These are phyloP conservation scores for Cyclostephanos tholiformis DNA, from an alignment of 108 stramenopile species.

Conservation along the genomic window DNA sequence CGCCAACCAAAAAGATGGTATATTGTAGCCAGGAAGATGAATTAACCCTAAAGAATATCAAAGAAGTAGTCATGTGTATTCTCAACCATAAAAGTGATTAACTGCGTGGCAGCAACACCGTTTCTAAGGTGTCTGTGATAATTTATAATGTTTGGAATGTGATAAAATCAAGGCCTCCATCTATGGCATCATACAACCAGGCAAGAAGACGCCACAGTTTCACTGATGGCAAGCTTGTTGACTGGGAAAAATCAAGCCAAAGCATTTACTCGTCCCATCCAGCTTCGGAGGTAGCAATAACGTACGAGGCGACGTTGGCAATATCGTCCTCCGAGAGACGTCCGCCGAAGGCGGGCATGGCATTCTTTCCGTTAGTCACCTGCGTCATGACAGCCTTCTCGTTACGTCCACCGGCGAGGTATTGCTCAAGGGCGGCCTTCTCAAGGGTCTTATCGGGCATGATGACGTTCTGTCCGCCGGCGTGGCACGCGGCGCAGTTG, in stretches of 20 bases:
- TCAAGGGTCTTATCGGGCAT: slow-evolving; percentile 93
- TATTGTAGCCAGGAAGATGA: too few species aligned
- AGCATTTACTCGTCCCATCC: slow-evolving; percentile 74
- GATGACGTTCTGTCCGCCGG: slow-evolving; percentile 94
- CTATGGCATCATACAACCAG: not conserved
- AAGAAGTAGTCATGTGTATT: slow-evolving; percentile 3
- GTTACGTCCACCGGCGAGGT: slow-evolving; percentile 86
- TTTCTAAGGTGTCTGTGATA: slow-evolving; percentile 6
- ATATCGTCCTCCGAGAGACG: slow-evolving; percentile 90
- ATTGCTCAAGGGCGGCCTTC: slow-evolving; percentile 90
- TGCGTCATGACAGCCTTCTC: slow-evolving; percentile 84
- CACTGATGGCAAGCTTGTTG: not conserved
- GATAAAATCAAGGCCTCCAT: not conserved
- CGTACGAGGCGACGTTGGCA: slow-evolving; percentile 89
- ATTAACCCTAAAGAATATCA: not conserved
- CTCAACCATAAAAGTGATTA: not conserved
- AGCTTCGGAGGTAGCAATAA: slow-evolving; percentile 74
- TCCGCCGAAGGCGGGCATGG: slow-evolving; percentile 96
- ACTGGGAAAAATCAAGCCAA: slow-evolving; percentile 1
- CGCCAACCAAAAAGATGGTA: too few species aligned
- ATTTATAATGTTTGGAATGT: not conserved
- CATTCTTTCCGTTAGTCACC: slow-evolving; percentile 96
- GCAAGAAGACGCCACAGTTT: not conserved
- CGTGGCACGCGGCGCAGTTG: slow-evolving; percentile 96
- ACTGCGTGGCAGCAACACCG: slow-evolving; percentile 17